Conservation (phyloP, 805 yeast species). For the Metschnikowia koreensis region DNA sequence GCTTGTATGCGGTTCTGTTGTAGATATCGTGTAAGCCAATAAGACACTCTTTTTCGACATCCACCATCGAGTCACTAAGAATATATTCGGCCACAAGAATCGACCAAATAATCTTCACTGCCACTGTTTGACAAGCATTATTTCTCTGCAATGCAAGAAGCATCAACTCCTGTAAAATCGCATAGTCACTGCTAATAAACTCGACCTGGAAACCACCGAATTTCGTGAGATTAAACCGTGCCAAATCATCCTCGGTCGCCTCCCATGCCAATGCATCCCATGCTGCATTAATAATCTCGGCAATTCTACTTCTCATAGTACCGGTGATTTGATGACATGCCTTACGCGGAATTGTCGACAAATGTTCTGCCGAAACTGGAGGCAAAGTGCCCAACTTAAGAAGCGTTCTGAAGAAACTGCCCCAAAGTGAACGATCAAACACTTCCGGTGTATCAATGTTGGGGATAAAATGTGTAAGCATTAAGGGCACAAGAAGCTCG, state of each 20-base stretch:
- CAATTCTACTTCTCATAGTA: conserved; percentile 58
- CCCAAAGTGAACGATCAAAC: conserved; percentile 67
- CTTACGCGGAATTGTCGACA: conserved; percentile 69
- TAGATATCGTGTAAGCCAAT: conserved; percentile 64
- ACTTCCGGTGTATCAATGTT: conserved; percentile 45
- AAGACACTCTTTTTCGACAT: conserved; percentile 61
- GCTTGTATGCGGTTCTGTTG: conserved; percentile 55
- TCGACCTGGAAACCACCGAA: conserved; percentile 73
- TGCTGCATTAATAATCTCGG: conserved; percentile 51
- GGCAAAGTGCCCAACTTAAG: conserved; percentile 61
- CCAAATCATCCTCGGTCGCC: conserved; percentile 50
- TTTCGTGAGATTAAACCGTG: conserved; percentile 56
- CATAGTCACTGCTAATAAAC: conserved; percentile 54
- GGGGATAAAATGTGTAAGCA: conserved; percentile 54
- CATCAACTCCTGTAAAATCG: conserved; percentile 62
- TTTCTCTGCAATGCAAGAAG: conserved; percentile 69
- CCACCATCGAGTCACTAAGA: conserved; percentile 54
- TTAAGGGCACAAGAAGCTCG: conserved; percentile 50
- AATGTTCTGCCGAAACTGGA: conserved; percentile 66
- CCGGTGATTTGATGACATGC: conserved; percentile 66
- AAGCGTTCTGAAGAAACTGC: conserved; percentile 56
- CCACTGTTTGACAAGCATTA: conserved; percentile 55
- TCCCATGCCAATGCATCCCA: conserved; percentile 78
- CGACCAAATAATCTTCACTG: conserved; percentile 69
- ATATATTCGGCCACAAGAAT: conserved; percentile 66